Percentiles rank a stretch among this genome's conserved stretches.
Conservation (phyloP, 305 asterid species). For the Plantago rigida region DNA sequence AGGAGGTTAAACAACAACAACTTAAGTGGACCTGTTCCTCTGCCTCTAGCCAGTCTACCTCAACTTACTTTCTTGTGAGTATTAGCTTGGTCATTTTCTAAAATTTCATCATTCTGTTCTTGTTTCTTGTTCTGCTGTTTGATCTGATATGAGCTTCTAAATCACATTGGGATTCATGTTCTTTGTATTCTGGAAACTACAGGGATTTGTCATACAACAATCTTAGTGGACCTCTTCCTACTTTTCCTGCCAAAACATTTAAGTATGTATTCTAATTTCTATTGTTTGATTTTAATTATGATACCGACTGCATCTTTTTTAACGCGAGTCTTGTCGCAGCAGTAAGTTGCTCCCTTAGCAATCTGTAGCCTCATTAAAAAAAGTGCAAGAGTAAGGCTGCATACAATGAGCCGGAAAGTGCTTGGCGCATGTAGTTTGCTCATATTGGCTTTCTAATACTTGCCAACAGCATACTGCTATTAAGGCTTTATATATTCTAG, state of each 20-base stretch:
- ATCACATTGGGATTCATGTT: constrained; percentile 15
- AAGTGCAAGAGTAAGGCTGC: not conserved
- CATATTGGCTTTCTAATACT: no score
- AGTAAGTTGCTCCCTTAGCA: no score
- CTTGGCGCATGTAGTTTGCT: no score
- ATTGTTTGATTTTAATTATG: constrained; percentile 6
- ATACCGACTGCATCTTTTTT: not conserved
- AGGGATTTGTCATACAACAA: constrained; percentile 97
- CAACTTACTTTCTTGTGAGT: constrained; percentile 98
- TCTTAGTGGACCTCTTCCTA: constrained; percentile 79
- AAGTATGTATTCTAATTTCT: constrained; percentile 46
- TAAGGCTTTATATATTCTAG: no score
- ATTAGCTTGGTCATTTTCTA: constrained; percentile 16
- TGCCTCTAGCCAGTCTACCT: constrained; percentile 67
- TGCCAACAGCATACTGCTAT: no score
- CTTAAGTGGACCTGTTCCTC: constrained; percentile 76
- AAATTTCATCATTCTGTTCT: constrained; percentile 16
- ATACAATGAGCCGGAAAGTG: not conserved
- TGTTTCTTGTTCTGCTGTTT: constrained; percentile 18
- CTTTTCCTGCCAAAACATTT: constrained; percentile 69
- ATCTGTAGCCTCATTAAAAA: not conserved
- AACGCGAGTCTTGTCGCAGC: not conserved
- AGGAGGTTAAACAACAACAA: constrained; percentile 95
- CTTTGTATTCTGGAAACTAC: constrained; percentile 27
- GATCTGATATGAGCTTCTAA: constrained; percentile 9